Percentiles rank a stretch among this genome's conserved stretches.
phyloP scores from a whole-genome alignment of 176 grass and related monocot genomes.

The Zoysia japonica region DNA sequence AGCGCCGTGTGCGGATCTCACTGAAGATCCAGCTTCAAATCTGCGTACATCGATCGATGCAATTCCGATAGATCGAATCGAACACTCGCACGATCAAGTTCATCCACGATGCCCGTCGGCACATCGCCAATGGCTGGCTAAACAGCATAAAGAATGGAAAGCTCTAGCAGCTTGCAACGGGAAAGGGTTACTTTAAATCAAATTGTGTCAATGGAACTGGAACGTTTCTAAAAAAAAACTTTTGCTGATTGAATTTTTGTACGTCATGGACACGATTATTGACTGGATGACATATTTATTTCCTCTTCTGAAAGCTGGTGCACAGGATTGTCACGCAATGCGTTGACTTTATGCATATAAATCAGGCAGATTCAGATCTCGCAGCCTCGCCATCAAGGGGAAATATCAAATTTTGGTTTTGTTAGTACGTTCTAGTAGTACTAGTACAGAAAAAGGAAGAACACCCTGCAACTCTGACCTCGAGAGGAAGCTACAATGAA shows the following conservation, averaged over 20 bases:
- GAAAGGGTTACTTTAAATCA: not conserved
- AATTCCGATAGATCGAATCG: no score
- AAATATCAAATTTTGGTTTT: no score
- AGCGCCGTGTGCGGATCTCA: no score
- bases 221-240: not conserved
- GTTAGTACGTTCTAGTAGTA: no score
- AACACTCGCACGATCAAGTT: no score
- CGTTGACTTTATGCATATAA: not conserved
- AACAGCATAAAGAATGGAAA: conserved; percentile 10
- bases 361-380: not conserved
- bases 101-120: conserved; percentile 1
- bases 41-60: no score
- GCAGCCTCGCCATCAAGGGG: no score
- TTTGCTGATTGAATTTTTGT: no score
- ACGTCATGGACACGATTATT: not conserved
- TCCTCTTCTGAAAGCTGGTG: not conserved
- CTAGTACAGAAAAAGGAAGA: not conserved
- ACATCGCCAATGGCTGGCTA: conserved; percentile 50
- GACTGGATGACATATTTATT: not conserved
- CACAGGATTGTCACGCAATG: not conserved
- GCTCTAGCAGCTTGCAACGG: not conserved
- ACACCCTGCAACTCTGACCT: not conserved
- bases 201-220: not conserved
- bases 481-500: conserved; percentile 18
- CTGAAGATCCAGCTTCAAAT: no score